Base-by-base conservation (phyloP, 495 filamentous ascomycete species). In the Aspergillus nanangensis region DNA sequence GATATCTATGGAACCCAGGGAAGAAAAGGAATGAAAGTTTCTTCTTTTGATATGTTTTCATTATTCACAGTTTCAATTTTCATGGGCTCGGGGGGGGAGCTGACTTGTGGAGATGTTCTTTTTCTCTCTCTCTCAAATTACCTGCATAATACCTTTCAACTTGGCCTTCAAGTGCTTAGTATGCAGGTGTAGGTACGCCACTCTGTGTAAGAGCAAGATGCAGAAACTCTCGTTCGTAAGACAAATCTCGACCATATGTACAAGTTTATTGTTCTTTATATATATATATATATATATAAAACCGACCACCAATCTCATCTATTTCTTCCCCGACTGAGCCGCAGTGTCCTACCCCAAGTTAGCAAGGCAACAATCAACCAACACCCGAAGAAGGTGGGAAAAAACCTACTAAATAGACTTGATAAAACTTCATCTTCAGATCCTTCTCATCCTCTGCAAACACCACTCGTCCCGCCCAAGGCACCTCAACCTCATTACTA, bases 361-460 rank as follows among this genome's bases (percentile, higher is more conserved):
- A n/a, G n/a, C n/a, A n/a, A n/a, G n/a, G n/a, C n/a, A n/a, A 22
- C 23, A 38, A 11, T 21, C 17, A 15, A 42, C 19, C 27, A 18
- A n/a, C 29, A 31, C 8, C 23, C 23, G 19, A 56, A 52, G 55
- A 38, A 71, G 38, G 9, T 3, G 21, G 14, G 3, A 19, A 36
- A 35, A 32, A 54, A 70, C 74, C 52, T 41, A 81, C 80, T 63
- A 85, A 59, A 63, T 82, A 85, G 47, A 85, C 81, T 62, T 83
- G 79, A 70, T 85, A 85, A 53, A 78, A 79, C 47, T 60, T 65
- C 77, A 83, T 78, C 65, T 72, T 79, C 51, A 76, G 63, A 27
- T 41, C 63, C 18, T 66, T 71, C 18, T 11, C 37, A 22, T 39
- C 68, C 23, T 63, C 67, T 53, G 55, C 70, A 62, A 85, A 69